phyloP scores from a whole-genome alignment of 768 basidiomycete species.

The Kwoniella botswanensis region DNA sequence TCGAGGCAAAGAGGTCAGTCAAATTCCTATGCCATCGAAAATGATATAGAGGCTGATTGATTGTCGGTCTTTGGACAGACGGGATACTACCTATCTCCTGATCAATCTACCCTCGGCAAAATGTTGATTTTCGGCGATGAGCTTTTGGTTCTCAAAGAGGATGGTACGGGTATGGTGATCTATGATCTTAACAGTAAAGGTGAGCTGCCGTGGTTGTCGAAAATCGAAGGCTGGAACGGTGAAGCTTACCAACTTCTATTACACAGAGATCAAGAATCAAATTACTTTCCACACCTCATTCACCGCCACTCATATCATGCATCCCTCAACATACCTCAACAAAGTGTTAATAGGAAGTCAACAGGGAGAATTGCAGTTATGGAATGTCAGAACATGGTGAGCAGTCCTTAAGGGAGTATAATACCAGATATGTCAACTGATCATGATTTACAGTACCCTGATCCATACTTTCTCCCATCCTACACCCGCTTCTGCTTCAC shows the following conservation, averaged over 20 bases:
- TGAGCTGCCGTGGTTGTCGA: conserved; percentile 48
- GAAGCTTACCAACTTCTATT: too few relatives aligned
- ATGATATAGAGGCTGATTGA: too few relatives aligned
- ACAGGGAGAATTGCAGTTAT: conserved; percentile 84
- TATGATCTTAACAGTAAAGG: conserved; percentile 75
- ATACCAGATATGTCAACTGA: not conserved
- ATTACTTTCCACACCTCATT: conserved; percentile 83
- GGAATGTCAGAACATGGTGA: conserved; percentile 86
- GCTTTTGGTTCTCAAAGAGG: conserved; percentile 77
- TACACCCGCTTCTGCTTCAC: conserved; percentile 60
- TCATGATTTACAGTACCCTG: conserved; percentile 65
- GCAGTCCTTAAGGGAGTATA: conserved; percentile 60
- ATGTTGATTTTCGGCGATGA: conserved; percentile 81
- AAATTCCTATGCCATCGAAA: not conserved
- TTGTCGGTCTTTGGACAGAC: conserved; percentile 7
- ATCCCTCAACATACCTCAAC: conserved; percentile 96
- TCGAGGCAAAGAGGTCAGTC: conserved; percentile 80
- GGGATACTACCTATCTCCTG: conserved; percentile 29
- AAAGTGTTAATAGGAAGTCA: conserved; percentile 84
- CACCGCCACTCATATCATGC: conserved; percentile 80
- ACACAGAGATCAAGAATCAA: conserved; percentile 67
- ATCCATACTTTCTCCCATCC: conserved; percentile 76
- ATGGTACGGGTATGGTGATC: conserved; percentile 73
- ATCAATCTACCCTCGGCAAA: conserved; percentile 62
- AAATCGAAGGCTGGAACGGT: too few relatives aligned